phyloP scores from a whole-genome alignment of 352 stramenopile species.

The Phytopythium cucurbitacearum region DNA sequence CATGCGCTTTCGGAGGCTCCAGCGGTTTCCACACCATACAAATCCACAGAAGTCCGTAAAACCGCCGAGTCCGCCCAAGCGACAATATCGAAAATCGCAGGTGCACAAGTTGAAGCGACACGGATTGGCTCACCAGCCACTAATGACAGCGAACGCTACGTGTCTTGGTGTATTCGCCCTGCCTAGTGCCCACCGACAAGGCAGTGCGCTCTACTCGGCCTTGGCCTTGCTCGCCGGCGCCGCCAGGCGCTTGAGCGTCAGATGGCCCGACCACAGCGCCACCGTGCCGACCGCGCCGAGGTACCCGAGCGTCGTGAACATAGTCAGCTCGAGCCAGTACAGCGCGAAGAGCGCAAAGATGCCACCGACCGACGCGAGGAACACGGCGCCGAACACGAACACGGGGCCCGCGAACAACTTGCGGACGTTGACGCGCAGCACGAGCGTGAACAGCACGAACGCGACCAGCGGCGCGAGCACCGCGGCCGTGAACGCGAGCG shows the following conservation, averaged over 20 bases:
- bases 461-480: slow-evolving; percentile 52
- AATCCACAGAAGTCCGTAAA: no score
- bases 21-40: no score
- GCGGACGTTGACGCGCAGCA: slow-evolving; percentile 56
- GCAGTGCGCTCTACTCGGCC: slow-evolving; percentile 34
- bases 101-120: no score
- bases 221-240: slow-evolving; percentile 49
- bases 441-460: slow-evolving; percentile 63
- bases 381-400: slow-evolving; percentile 65
- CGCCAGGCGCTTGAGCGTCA: slow-evolving; percentile 75
- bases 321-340: slow-evolving; percentile 89
- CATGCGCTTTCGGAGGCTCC: no score
- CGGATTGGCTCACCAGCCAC: no score
- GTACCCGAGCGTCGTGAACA: slow-evolving; percentile 82
- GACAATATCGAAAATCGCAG: no score
- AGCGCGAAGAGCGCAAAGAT: slow-evolving; percentile 78
- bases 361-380: slow-evolving; percentile 64
- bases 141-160: no score
- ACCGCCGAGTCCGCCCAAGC: no score
- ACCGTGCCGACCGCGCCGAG: slow-evolving; percentile 52
- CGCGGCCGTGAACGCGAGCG: slow-evolving; percentile 58
- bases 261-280: slow-evolving; percentile 62
- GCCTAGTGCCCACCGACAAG: background rate
- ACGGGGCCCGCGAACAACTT: slow-evolving; percentile 63
- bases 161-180: background rate